A percentile compares a stretch with the other conserved stretches of the same genome.
These are phyloP conservation scores for Francoa sonchifolia DNA, from an alignment of 441 rosid genomes.

Conservation along the genomic window DNA sequence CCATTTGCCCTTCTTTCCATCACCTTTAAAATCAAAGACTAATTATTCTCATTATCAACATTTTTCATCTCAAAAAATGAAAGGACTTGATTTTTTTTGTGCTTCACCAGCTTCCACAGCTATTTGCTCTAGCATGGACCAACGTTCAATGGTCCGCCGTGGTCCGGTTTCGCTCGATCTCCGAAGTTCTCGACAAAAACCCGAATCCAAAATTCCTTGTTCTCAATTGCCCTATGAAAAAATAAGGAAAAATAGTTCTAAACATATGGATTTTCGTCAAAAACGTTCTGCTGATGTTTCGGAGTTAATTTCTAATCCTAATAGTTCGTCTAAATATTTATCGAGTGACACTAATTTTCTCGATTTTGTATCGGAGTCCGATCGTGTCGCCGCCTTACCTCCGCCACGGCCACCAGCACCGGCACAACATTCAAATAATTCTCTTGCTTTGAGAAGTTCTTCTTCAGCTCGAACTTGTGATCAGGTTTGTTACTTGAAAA, in stretches of 20 bases:
- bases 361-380: conserved; percentile 36
- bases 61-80: too few species aligned
- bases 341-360: conserved; percentile 34
- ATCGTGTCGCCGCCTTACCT: conserved; percentile 13
- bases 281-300: conserved; percentile 44
- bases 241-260: conserved; percentile 17
- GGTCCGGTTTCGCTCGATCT: conserved; percentile 24
- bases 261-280: conserved; percentile 23
- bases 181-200: conserved; percentile 9
- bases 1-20: too few species aligned
- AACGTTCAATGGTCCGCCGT: conserved; percentile 30
- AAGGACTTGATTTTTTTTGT: conserved; percentile 57
- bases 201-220: conserved; percentile 27
- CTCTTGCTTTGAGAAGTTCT: conserved; percentile 7
- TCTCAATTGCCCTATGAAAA: conserved; percentile 32
- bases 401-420: too few species aligned
- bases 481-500: too few species aligned
- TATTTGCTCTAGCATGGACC: conserved; percentile 37
- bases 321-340: conserved; percentile 43
- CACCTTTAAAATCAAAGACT: too few species aligned
- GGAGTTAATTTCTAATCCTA: conserved; percentile 21
- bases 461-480: conserved; percentile 5
- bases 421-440: not conserved
- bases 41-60: too few species aligned
- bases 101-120: conserved; percentile 82